These are phyloP conservation scores for Cyberlindnera meyerae DNA, from an alignment of 805 yeast species.

Conservation along the genomic window DNA sequence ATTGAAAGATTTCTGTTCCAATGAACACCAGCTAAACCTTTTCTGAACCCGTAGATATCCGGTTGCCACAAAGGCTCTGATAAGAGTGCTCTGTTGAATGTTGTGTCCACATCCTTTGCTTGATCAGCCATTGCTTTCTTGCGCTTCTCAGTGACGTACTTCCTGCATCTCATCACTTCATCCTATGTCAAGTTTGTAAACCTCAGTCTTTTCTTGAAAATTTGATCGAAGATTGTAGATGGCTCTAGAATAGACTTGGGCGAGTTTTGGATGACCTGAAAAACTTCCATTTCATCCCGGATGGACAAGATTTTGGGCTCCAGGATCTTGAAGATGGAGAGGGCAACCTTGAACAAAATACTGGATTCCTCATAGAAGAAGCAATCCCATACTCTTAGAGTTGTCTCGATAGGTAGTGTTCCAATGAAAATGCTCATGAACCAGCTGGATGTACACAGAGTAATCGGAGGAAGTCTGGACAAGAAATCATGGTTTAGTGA, in stretches of 20 bases:
- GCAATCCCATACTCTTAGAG: conserved; percentile 91
- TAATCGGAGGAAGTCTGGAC: conserved; percentile 78
- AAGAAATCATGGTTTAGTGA: conserved; percentile 43
- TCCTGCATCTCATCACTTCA: conserved; percentile 73
- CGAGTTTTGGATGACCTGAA: conserved; percentile 78
- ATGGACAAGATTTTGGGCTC: conserved; percentile 54
- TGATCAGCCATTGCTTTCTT: conserved; percentile 19
- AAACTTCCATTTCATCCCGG: conserved; percentile 56
- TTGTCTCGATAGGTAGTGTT: conserved; percentile 81
- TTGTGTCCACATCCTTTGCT: conserved; percentile 17
- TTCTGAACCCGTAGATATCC: conserved; percentile 39
- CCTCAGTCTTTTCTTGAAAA: conserved; percentile 69
- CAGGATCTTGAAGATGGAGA: conserved; percentile 72
- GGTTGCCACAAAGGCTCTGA: conserved; percentile 32
- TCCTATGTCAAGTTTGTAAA: conserved; percentile 76
- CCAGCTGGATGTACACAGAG: conserved; percentile 95
- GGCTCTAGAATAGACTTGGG: conserved; percentile 75
- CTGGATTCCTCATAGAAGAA: conserved; percentile 89
- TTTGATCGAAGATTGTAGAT: conserved; percentile 60
- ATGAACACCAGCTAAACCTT: conserved; percentile 44
- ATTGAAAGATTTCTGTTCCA: conserved; percentile 60
- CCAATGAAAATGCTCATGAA: conserved; percentile 97
- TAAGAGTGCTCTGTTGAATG: conserved; percentile 24
- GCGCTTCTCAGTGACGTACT: conserved; percentile 68
- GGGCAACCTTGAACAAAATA: conserved; percentile 73